Evolutionary conservation across 441 rosid genomes (phyloP).

Genomic region (Kokia cookei): DNA sequence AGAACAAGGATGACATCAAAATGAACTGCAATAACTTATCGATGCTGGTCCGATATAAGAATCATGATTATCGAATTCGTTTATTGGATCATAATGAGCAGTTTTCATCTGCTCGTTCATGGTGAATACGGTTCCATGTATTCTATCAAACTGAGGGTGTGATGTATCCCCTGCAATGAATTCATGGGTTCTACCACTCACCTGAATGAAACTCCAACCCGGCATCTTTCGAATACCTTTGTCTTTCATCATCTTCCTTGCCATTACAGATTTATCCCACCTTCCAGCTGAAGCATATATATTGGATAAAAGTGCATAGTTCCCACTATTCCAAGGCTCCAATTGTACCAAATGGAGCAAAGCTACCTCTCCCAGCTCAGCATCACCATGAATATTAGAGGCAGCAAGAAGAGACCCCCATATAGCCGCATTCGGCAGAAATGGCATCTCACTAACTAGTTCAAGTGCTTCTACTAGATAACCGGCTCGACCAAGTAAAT

Average conservation of each 20-base stretch:
- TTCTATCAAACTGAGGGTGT: slow-evolving; percentile 35
- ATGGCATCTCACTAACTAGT: slow-evolving; percentile 54
- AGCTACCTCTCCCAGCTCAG: slow-evolving; percentile 45
- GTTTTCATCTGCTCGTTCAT: slow-evolving; percentile 32
- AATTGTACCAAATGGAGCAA: slow-evolving; percentile 33
- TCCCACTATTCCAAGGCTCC: slow-evolving; percentile 73
- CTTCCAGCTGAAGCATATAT: slow-evolving; percentile 47
- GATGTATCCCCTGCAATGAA: slow-evolving; percentile 55
- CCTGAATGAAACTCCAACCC: slow-evolving; percentile 66
- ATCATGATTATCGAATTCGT: neutral
- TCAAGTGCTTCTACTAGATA: slow-evolving; percentile 51
- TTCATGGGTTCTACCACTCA: slow-evolving; percentile 39
- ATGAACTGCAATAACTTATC: neutral
- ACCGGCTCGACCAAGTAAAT: slow-evolving; percentile 73
- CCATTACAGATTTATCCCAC: slow-evolving; percentile 54
- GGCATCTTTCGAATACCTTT: slow-evolving; percentile 51
- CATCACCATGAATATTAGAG: slow-evolving; percentile 42
- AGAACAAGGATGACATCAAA: neutral
- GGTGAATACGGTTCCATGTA: slow-evolving; percentile 26
- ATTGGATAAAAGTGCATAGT: slow-evolving; percentile 56
- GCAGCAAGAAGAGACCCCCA: slow-evolving; percentile 77
- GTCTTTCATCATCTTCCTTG: slow-evolving; percentile 57
- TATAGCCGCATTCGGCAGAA: slow-evolving; percentile 56
- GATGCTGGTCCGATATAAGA: too few relatives aligned
- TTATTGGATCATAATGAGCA: slow-evolving; percentile 11